A percentile compares a stretch with the other conserved stretches of the same genome.
Conservation (phyloP, 352 stramenopile species). For the Phytophthora citricola region DNA sequence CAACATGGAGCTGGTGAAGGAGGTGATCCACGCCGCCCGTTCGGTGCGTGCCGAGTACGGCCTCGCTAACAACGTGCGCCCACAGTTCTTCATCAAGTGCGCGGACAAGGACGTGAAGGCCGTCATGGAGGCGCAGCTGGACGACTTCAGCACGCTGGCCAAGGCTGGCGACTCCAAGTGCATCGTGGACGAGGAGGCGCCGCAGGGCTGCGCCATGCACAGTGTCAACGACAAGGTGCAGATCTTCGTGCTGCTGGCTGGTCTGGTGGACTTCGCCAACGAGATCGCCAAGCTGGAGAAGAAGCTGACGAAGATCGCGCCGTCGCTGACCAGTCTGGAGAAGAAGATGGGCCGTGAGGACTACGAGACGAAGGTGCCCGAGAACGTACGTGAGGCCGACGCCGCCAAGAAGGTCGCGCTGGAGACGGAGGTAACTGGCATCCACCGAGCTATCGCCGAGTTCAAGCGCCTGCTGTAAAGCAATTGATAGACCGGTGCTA, state of each 20-base stretch:
- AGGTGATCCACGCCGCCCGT: conserved; percentile 95
- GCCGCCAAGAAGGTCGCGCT: conserved; percentile 80
- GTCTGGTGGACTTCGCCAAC: conserved; percentile 89
- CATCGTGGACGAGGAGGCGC: conserved; percentile 82
- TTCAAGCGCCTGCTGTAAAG: conserved; percentile 81
- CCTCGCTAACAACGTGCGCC: conserved; percentile 80
- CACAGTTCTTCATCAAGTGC: conserved; percentile 92
- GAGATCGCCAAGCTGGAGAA: conserved; percentile 92
- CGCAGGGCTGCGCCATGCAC: conserved; percentile 92
- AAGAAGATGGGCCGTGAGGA: conserved; percentile 87
- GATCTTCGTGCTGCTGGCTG: conserved; percentile 87
- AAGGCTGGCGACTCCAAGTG: conserved; percentile 92
- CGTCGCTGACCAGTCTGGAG: conserved; percentile 70
- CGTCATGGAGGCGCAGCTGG: conserved; percentile 81
- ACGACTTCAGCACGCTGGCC: conserved; percentile 96
- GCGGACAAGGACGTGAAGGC: conserved; percentile 73
- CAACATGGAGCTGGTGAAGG: conserved; percentile 94
- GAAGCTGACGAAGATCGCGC: conserved; percentile 85
- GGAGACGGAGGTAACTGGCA: conserved; percentile 83
- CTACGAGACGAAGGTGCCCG: conserved; percentile 83
- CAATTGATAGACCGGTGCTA: conserved; percentile 3
- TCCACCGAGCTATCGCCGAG: conserved; percentile 75
- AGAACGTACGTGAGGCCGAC: conserved; percentile 81
- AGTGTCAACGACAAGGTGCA: conserved; percentile 95
- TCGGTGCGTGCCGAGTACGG: conserved; percentile 93